These are phyloP conservation scores for Nakazawaea ernobii DNA, from an alignment of 805 yeast species.

Conservation along the genomic window DNA sequence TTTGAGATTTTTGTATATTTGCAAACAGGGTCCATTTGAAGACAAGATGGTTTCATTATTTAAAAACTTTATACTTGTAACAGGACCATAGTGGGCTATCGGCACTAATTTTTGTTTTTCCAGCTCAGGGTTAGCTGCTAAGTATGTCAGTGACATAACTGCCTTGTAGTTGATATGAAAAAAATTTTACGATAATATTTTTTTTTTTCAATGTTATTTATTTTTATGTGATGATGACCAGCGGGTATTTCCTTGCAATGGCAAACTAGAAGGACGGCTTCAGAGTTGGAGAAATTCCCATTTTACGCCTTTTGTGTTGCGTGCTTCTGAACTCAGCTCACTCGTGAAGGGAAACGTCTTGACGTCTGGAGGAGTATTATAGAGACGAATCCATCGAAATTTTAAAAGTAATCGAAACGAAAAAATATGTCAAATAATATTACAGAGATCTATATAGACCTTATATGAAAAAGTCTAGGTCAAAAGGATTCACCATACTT, in stretches of 20 bases:
- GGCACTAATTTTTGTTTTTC: slow-evolving; percentile 1
- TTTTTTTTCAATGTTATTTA: not conserved
- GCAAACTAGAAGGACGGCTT: no score
- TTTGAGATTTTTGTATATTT: slow-evolving; percentile 41
- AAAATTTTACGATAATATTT: not conserved
- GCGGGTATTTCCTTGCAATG: no score
- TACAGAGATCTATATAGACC: not conserved
- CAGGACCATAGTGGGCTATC: slow-evolving; percentile 54
- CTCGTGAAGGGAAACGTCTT: not conserved
- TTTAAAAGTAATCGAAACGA: no score
- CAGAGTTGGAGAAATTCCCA: no score
- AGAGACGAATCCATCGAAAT: no score
- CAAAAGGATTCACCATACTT: slow-evolving; percentile 37
- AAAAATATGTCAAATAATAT: not conserved
- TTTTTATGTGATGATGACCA: not conserved
- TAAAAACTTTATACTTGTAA: slow-evolving; percentile 52
- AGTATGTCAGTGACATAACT: slow-evolving; percentile 1
- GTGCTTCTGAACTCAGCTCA: not conserved
- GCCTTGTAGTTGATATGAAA: not conserved
- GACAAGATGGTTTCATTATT: slow-evolving; percentile 36
- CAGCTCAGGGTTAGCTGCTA: not conserved
- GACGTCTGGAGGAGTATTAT: no score
- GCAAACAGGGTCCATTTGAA: slow-evolving; percentile 69
- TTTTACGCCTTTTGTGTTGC: no score
- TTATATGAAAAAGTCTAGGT: not conserved